phyloP scores from a whole-genome alignment of 2,329 filamentous ascomycete species.

The Paramyrothecium roridum region DNA sequence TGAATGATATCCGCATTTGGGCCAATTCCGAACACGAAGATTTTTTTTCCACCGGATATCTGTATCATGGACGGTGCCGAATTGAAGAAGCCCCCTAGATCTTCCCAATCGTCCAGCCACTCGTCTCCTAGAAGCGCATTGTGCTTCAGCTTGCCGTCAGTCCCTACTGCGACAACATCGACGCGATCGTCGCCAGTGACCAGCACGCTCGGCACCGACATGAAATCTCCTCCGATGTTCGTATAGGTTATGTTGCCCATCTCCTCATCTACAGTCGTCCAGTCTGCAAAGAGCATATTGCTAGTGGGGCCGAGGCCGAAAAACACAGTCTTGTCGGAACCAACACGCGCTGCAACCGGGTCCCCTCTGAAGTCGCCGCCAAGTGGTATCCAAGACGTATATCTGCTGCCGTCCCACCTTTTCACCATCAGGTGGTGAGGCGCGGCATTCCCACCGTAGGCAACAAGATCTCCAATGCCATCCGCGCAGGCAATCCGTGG shows the following conservation, averaged over 20 bases:
- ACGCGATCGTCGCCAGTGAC: conserved; percentile 4
- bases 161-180: conserved; percentile 9
- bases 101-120: conserved; percentile 8
- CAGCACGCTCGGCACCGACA: conserved; percentile 6
- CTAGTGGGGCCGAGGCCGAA: conserved; percentile 4
- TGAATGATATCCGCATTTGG: background rate
- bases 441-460: background rate
- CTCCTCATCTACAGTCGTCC: background rate
- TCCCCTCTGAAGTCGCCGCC: conserved; percentile 2
- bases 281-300: conserved; percentile 6
- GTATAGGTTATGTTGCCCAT: background rate
- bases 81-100: conserved; percentile 9
- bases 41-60: background rate
- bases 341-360: background rate
- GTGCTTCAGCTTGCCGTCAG: conserved; percentile 7
- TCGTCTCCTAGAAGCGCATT: background rate
- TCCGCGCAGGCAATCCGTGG: background rate
- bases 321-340: background rate
- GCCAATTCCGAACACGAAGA: conserved; percentile 3
- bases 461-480: background rate
- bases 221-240: conserved; percentile 4
- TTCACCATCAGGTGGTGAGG: conserved; percentile 1
- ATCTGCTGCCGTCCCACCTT: background rate
- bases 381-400: background rate
- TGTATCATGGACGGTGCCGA: conserved; percentile 9